phyloP scores from a whole-genome alignment of 345 rosid species.

The Noccaea caerulescens region DNA sequence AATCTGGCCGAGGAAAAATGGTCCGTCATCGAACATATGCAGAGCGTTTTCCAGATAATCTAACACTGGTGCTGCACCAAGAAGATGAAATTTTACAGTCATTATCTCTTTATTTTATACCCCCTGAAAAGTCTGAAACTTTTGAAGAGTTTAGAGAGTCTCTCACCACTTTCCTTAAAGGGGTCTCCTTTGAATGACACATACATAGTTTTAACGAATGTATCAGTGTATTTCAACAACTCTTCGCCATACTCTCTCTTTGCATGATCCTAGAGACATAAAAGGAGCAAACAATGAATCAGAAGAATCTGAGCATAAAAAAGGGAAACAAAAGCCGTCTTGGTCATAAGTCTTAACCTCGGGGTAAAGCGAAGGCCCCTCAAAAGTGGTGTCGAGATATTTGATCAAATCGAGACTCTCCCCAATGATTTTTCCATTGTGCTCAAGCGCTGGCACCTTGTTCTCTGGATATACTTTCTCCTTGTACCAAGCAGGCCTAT shows the following conservation, averaged over 20 bases:
- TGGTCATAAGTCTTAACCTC: constrained; percentile 56
- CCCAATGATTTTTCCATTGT: constrained; percentile 80
- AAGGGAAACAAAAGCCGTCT: not conserved
- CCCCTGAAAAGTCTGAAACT: not conserved
- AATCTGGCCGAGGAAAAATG: constrained; percentile 84
- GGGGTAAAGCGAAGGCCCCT: constrained; percentile 77
- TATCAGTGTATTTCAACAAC: constrained; percentile 62
- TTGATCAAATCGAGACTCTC: constrained; percentile 86
- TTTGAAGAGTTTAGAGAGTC: not conserved
- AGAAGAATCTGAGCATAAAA: not conserved
- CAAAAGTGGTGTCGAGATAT: constrained; percentile 79
- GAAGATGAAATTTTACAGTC: constrained; percentile 7
- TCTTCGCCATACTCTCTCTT: constrained; percentile 66
- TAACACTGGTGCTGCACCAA: constrained; percentile 64
- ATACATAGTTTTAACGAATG: constrained; percentile 48
- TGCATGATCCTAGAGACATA: constrained; percentile 63
- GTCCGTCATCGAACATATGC: constrained; percentile 71
- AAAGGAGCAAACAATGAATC: constrained; percentile 18
- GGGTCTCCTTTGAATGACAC: constrained; percentile 70
- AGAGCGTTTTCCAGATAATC: constrained; percentile 76
- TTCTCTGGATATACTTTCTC: constrained; percentile 80
- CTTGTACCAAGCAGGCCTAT: constrained; percentile 88
- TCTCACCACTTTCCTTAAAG: constrained; percentile 59
- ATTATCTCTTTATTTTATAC: not conserved
- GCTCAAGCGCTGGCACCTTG: constrained; percentile 96